These are phyloP conservation scores for Epichloe bromicola DNA, from an alignment of 2,329 filamentous ascomycete genomes.

Conservation along the genomic window DNA sequence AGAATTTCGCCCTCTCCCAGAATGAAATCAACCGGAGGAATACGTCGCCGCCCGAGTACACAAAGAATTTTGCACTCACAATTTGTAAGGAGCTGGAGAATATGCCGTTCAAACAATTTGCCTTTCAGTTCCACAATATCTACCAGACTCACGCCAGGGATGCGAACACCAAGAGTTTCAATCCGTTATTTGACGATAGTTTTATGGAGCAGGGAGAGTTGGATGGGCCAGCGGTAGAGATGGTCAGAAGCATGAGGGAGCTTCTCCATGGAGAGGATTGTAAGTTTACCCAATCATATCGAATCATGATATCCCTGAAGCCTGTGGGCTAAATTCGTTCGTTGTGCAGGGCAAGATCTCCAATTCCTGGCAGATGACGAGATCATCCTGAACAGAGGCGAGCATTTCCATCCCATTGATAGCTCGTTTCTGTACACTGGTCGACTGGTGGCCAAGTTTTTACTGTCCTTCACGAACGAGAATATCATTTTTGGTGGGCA, in stretches of 20 bases:
- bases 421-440: slow-evolving; percentile 38
- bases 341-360: slow-evolving; percentile 21
- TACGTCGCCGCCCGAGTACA: slow-evolving; percentile 22
- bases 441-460: slow-evolving; percentile 38
- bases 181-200: slow-evolving; percentile 36
- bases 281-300: slow-evolving; percentile 19
- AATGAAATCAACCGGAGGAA: slow-evolving; percentile 35
- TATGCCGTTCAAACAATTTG: slow-evolving; percentile 47
- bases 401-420: slow-evolving; percentile 33
- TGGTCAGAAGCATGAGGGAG: slow-evolving; percentile 32
- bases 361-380: slow-evolving; percentile 33
- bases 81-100: slow-evolving; percentile 41
- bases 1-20: slow-evolving; percentile 36
- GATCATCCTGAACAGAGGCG: slow-evolving; percentile 30
- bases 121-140: slow-evolving; percentile 46
- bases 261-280: slow-evolving; percentile 31
- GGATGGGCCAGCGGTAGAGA: slow-evolving; percentile 30
- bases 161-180: slow-evolving; percentile 36
- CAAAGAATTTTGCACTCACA: slow-evolving; percentile 30
- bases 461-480: slow-evolving; percentile 41
- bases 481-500: slow-evolving; percentile 30
- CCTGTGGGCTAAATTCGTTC: background rate
- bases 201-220: slow-evolving; percentile 30
- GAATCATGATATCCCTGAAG: background rate
- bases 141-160: slow-evolving; percentile 44